Evolutionary conservation across 495 filamentous ascomycete species (phyloP), one percentile per base, ranked within the genome.

Genomic region (Aspergillus indologenus): DNA sequence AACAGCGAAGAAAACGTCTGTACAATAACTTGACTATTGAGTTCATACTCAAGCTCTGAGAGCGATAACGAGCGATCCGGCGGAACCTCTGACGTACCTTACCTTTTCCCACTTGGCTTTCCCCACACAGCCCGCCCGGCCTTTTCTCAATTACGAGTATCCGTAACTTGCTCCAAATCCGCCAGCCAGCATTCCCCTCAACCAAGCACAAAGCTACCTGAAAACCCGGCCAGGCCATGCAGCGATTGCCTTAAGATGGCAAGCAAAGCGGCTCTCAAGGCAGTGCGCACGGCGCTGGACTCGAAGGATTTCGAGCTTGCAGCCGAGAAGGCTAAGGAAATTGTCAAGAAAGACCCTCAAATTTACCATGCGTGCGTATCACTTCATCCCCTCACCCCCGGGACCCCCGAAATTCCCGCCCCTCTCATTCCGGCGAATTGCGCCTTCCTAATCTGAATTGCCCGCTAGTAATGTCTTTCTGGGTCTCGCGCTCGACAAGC

Each of bases 251-350:
- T 49, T 57, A 68, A 57, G 24, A 68, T 87, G 85, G 79, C 85
- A 56, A 79, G 77, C 70, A 98, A 96, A 75, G 81, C 88, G 56
- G 81, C 86, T 61, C 79, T 98, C 57, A 98, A 96, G 73, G 87
- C 89, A 56, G 89, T 91, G 56, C 89, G 88, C 67, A 80, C 85
- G 49, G 87, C 89, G 53, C 77, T 96, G 57, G 89, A 93, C 68
- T 82, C 87, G 34, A 83, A 89, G 59, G 89, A 95, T 64, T 98
- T 86, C 77, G 83, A 85, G 63, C 82, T 83, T 58, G 91, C 89
- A 34, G 79, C 87, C 53, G 74, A 81, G 19, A 84, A 90, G 63
- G 85, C 87, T 18, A 81, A 86, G 62, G 80, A 73, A 40, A 69
- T 92, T 43, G 75, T 96, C 53, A 72, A 85, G 31, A 79, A 81